These are phyloP conservation scores for Rhodotorula sp. DNA, from an alignment of 1,284 basidiomycete genomes.

Conservation along the genomic window DNA sequence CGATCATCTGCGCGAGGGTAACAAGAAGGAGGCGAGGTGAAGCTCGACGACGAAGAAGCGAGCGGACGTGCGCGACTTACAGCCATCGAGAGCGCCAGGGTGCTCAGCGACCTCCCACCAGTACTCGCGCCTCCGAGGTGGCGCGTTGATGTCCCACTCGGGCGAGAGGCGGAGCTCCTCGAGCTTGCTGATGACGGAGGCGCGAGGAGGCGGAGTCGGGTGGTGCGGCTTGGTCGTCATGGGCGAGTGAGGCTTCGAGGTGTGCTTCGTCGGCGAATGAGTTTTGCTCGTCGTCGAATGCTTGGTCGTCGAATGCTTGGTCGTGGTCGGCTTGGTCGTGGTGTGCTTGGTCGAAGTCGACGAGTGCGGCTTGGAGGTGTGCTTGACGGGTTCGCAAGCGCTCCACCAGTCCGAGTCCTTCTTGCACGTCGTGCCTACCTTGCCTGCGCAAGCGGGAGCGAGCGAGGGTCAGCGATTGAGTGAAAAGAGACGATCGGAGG, in stretches of 20 bases:
- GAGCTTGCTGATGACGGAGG: constrained; percentile 11
- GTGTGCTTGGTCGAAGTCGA: neutral
- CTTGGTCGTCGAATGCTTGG: neutral
- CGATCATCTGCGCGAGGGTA: constrained; percentile 6
- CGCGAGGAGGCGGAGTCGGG: neutral
- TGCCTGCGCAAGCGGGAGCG: neutral
- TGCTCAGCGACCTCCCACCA: constrained; percentile 6
- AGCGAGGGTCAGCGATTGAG: neutral
- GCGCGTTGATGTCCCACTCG: constrained; percentile 16
- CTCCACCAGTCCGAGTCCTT: neutral
- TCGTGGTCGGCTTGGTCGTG: neutral
- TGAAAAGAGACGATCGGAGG: neutral
- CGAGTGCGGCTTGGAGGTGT: neutral
- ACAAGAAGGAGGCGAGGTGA: neutral
- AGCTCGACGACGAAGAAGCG: neutral
- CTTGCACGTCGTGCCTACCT: neutral
- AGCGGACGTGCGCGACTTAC: neutral
- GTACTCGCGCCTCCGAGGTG: constrained; percentile 13
- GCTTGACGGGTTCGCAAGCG: neutral
- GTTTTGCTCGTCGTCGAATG: neutral
- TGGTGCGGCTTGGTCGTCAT: no score
- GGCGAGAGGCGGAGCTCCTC: constrained; percentile 18
- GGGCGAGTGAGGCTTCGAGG: neutral
- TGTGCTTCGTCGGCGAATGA: no score
- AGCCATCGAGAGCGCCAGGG: constrained; percentile 15